Percentiles rank a stretch among this genome's conserved stretches.
phyloP scores from a whole-genome alignment of 495 filamentous ascomycete species.

The Aspergillus kassunensis region DNA sequence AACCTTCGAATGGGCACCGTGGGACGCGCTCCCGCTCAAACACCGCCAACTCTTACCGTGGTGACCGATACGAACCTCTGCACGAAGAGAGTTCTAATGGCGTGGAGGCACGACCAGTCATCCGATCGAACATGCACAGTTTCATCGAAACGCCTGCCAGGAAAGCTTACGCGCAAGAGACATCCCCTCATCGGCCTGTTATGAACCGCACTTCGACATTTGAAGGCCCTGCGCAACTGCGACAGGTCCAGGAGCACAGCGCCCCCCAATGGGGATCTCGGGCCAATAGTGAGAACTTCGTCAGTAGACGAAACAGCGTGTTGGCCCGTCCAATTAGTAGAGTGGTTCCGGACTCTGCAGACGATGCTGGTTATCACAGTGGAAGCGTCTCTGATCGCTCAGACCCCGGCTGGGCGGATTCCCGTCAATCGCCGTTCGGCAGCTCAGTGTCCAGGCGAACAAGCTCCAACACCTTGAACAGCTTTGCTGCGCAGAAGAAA shows the following conservation, averaged over 20 bases:
- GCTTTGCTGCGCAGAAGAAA: slow-evolving; percentile 53
- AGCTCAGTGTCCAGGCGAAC: slow-evolving; percentile 56
- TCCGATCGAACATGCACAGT: slow-evolving; percentile 50
- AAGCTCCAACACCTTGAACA: slow-evolving; percentile 45
- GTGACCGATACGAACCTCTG: slow-evolving; percentile 54
- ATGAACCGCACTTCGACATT: slow-evolving; percentile 50
- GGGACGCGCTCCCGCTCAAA: slow-evolving; percentile 55
- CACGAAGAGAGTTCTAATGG: slow-evolving; percentile 51
- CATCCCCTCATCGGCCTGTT: slow-evolving; percentile 34
- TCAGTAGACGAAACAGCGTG: slow-evolving; percentile 39
- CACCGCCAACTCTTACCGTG: slow-evolving; percentile 56
- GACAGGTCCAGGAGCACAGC: slow-evolving; percentile 39
- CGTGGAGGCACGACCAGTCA: slow-evolving; percentile 53
- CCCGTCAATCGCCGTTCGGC: slow-evolving; percentile 60
- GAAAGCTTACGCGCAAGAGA: slow-evolving; percentile 24
- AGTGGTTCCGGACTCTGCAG: slow-evolving; percentile 52
- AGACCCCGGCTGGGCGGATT: slow-evolving; percentile 51
- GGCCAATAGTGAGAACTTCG: slow-evolving; percentile 54
- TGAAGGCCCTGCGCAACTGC: slow-evolving; percentile 52
- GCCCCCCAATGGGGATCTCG: slow-evolving; percentile 47
- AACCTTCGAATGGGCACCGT: slow-evolving; percentile 30
- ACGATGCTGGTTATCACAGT: slow-evolving; percentile 50
- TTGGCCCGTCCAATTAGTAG: slow-evolving; percentile 40
- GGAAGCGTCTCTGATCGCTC: slow-evolving; percentile 59
- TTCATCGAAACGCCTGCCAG: slow-evolving; percentile 35